A percentile compares a stretch with the other conserved stretches of the same genome.
phyloP scores from a whole-genome alignment of 1,139 yeast genomes.

The Yamadazyma trypodendri region DNA sequence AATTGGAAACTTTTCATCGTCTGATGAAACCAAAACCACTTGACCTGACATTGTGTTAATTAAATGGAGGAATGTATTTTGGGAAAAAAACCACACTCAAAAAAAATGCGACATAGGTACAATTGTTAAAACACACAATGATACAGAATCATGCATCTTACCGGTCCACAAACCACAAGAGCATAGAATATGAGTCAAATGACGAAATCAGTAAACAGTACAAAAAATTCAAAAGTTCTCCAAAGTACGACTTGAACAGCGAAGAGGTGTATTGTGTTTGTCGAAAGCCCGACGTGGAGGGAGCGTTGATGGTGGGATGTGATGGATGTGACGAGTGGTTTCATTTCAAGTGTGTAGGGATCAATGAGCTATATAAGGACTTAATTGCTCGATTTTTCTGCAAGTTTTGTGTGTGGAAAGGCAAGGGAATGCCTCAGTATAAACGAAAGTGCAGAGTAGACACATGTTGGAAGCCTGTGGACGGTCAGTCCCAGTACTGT shows the following conservation, averaged over 20 bases:
- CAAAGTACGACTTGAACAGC: conserved; percentile 46
- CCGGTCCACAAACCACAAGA: conserved; percentile 8
- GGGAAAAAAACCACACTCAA: neutral
- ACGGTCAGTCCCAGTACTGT: conserved; percentile 65
- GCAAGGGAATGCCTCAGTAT: conserved; percentile 54
- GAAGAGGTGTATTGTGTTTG: conserved; percentile 80
- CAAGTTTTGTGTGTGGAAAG: conserved; percentile 64
- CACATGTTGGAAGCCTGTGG: conserved; percentile 61
- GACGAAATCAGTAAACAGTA: conserved; percentile 48
- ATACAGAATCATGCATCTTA: conserved; percentile 7
- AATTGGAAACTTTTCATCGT: conserved; percentile 69
- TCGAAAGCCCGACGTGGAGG: conserved; percentile 73
- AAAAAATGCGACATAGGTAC: neutral
- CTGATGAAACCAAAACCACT: conserved; percentile 67
- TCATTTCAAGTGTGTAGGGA: conserved; percentile 75
- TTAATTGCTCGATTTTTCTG: conserved; percentile 71
- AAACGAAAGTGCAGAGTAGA: conserved; percentile 70
- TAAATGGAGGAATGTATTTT: too few relatives aligned
- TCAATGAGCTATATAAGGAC: conserved; percentile 52
- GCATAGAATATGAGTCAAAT: conserved; percentile 20
- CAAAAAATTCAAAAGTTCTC: conserved; percentile 40
- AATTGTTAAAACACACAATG: too few relatives aligned
- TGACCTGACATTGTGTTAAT: conserved; percentile 41
- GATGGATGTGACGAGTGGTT: conserved; percentile 97
- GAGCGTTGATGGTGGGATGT: conserved; percentile 84